Base-by-base conservation (phyloP, 768 basidiomycete species). In the Pleurotus tuoliensis region DNA sequence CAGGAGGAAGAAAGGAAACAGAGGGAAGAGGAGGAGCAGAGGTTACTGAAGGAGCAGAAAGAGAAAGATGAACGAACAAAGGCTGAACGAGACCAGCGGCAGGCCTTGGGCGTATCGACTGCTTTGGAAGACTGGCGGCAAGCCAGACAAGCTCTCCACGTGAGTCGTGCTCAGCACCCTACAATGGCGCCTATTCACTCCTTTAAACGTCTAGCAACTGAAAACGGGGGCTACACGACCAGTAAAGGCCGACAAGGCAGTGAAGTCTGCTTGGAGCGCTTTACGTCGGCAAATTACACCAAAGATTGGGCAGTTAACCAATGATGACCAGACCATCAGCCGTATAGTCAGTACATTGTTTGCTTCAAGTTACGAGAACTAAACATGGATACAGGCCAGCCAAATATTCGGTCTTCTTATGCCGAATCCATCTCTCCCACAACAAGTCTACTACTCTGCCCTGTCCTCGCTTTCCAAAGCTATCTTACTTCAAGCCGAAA, bases 401-500 rank as follows among this genome's bases (percentile, higher is more conserved):
- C 71, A 81, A 67, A 58, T 80, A 15, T 61, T 73, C 25, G 58
- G 68, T 39, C 72, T 79, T 24, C 59, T 74, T 22, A 61, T 61
- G 39, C 75, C 78, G 2, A 57, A 56, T 5, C 63, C 68, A 25
- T 62, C 67, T 18, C 75, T 71, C 49, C 62, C 70, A 22, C 66
- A 66, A 24, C 61, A 67, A n/a, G 72, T 90, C 53, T 95, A 94
- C 67, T 69, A 77, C 47, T 90, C 92, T 49, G 78, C 88, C 18
- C 81, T 95, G 45, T 94, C 91, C 18, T 88, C 94, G n/a, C 81
- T 98, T 40, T 77, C 92, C 47, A 98, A 98, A 67, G 76, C 85
- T 15, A 86, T 98, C 58, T 79, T 98, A 44, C 78, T 90, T 34
- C 96, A 98, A 73, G 94, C 94, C 15, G 94, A 97, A 73, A 89